A percentile compares a stretch with the other conserved stretches of the same genome.
Conservation (phyloP, 768 basidiomycete genomes). For the Xerocomellus intermedius region DNA sequence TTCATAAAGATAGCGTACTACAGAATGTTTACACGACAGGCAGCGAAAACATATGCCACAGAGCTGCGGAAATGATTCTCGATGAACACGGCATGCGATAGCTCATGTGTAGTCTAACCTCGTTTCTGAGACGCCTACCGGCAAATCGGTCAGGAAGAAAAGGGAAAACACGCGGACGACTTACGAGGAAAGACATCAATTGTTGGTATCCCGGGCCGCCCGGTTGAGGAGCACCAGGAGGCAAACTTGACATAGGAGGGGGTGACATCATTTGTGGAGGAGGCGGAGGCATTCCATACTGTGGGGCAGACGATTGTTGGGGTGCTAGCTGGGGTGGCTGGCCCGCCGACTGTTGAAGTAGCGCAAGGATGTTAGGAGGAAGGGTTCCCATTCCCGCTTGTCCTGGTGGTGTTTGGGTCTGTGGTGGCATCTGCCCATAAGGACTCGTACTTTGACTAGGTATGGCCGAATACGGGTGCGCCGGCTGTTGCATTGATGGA, state of each 20-base stretch:
- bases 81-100: not conserved
- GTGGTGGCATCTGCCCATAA: constrained; percentile 31
- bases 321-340: constrained; percentile 35
- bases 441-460: constrained; percentile 21
- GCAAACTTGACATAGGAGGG: constrained; percentile 40
- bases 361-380: constrained; percentile 68
- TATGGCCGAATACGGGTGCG: constrained; percentile 23
- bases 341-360: constrained; percentile 54
- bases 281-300: constrained; percentile 40
- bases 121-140: constrained; percentile 31
- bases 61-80: not conserved
- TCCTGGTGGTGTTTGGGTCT: constrained; percentile 27
- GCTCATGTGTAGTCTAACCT: constrained; percentile 5
- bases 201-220: constrained; percentile 55
- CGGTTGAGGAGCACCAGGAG: constrained; percentile 41
- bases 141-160: not conserved
- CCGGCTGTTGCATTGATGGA: constrained; percentile 32
- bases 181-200: constrained; percentile 67
- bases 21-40: constrained; percentile 12
- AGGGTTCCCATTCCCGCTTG: constrained; percentile 41
- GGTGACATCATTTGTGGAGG: constrained; percentile 46
- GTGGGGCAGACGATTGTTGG: constrained; percentile 27
- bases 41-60: not conserved
- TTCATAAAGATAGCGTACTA: constrained; percentile 29
- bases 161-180: constrained; percentile 15